A percentile compares a stretch with the other conserved stretches of the same genome.
phyloP scores from a whole-genome alignment of 2,329 filamentous ascomycete species.

The Pseudogymnoascus sp. region DNA sequence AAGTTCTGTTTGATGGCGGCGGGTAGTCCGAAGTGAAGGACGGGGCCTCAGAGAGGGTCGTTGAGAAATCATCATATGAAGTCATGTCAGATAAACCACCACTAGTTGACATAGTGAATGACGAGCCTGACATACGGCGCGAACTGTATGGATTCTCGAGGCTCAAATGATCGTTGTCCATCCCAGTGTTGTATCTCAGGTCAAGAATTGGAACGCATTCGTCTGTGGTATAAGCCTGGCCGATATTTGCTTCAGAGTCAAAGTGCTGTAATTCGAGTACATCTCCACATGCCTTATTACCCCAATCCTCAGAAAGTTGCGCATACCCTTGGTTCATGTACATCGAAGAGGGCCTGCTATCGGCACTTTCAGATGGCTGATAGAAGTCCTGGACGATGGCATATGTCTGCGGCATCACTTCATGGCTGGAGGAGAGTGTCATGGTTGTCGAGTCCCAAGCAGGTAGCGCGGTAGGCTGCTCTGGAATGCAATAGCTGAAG shows the following conservation, averaged over 20 bases:
- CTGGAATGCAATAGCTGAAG: conserved; percentile 53
- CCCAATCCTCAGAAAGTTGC: conserved; percentile 40
- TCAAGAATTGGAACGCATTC: conserved; percentile 59
- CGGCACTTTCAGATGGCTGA: conserved; percentile 43
- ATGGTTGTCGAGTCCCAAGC: conserved; percentile 53
- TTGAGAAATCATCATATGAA: conserved; percentile 65
- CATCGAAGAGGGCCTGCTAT: conserved; percentile 36
- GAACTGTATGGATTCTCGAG: conserved; percentile 49
- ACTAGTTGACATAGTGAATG: conserved; percentile 65
- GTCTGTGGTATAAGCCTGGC: conserved; percentile 57
- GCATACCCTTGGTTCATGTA: conserved; percentile 12
- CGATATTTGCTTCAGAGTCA: conserved; percentile 54
- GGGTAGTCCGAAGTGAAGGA: conserved; percentile 58
- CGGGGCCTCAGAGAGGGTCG: conserved; percentile 59
- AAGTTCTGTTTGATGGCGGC: conserved; percentile 60
- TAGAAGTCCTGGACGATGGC: conserved; percentile 55
- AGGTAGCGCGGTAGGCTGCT: conserved; percentile 46
- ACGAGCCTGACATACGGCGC: conserved; percentile 65
- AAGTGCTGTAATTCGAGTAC: conserved; percentile 49
- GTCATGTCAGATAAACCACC: conserved; percentile 61
- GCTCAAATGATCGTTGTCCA: conserved; percentile 46
- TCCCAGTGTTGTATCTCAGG: conserved; percentile 45
- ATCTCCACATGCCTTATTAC: conserved; percentile 52
- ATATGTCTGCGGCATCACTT: conserved; percentile 47
- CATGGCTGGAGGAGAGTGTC: conserved; percentile 45